phyloP scores from a whole-genome alignment of 2,329 filamentous ascomycete genomes.

The Dactylellina parvicollis region DNA sequence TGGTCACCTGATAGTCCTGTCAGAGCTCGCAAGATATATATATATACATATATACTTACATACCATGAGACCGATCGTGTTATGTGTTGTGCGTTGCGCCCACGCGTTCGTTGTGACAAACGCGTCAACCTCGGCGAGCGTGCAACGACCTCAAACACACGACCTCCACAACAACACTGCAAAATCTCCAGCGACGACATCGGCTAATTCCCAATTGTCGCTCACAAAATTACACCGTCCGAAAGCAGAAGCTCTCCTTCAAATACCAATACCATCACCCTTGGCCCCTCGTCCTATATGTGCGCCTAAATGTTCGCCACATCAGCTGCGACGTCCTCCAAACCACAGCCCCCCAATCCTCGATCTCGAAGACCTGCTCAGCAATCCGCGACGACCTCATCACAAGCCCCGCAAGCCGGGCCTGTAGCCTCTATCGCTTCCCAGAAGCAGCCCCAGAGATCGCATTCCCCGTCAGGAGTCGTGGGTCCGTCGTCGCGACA shows the following conservation, averaged over 20 bases:
- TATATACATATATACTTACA: too few species aligned
- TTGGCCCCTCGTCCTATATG: constrained; percentile 19
- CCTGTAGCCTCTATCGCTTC: constrained; percentile 48
- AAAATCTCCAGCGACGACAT: not conserved
- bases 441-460: constrained; percentile 49
- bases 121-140: constrained; percentile 37
- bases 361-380: constrained; percentile 60
- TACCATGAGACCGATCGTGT: too few species aligned
- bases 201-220: not conserved
- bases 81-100: constrained; percentile 23
- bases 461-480: constrained; percentile 55
- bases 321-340: constrained; percentile 61
- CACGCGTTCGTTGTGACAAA: constrained; percentile 36
- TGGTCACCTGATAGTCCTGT: too few species aligned
- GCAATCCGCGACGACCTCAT: constrained; percentile 21
- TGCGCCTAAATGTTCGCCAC: constrained; percentile 52
- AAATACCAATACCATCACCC: not conserved
- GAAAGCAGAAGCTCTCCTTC: not conserved
- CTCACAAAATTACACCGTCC: not conserved
- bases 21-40: too few species aligned
- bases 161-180: constrained; percentile 13
- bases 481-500: constrained; percentile 49
- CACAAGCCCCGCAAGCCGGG: constrained; percentile 42
- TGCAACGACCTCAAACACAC: constrained; percentile 28
- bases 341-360: constrained; percentile 62